Conservation (phyloP, 495 filamentous ascomycete species). For the Penicillium canariense region DNA sequence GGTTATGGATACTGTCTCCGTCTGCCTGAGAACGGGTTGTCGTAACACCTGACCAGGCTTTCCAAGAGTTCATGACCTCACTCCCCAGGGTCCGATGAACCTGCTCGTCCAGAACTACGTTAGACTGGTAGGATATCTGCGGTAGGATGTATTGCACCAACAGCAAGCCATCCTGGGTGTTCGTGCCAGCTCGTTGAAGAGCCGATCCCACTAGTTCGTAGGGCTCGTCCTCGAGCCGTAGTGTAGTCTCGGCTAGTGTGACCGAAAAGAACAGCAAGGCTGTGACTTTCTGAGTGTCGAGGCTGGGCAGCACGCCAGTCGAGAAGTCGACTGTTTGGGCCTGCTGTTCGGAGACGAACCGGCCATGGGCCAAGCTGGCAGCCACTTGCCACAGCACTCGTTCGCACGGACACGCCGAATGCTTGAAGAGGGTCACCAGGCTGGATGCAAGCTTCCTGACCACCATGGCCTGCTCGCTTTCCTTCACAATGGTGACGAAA, state of each 20-base stretch:
- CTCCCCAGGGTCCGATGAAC: constrained; percentile 39
- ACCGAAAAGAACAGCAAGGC: constrained; percentile 70
- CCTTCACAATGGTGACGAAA: constrained; percentile 57
- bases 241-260: constrained; percentile 68
- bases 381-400: constrained; percentile 65
- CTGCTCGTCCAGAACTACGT: constrained; percentile 27
- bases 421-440: constrained; percentile 74
- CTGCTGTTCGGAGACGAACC: constrained; percentile 48
- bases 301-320: constrained; percentile 39
- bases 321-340: constrained; percentile 50
- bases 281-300: constrained; percentile 55
- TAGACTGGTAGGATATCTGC: constrained; percentile 31
- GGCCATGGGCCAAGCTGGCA: constrained; percentile 57
- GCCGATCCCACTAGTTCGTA: constrained; percentile 14
- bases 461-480: constrained; percentile 62
- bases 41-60: constrained; percentile 24
- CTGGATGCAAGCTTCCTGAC: constrained; percentile 81
- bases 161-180: constrained; percentile 38
- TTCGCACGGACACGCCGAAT: constrained; percentile 66
- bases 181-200: constrained; percentile 25
- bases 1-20: constrained; percentile 18
- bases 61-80: constrained; percentile 20
- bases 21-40: constrained; percentile 14
- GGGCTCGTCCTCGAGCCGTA: constrained; percentile 22
- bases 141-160: constrained; percentile 38